These are phyloP conservation scores for Miscanthus sacchariflorus DNA, from an alignment of 202 grass and related monocot species.

Conservation along the genomic window DNA sequence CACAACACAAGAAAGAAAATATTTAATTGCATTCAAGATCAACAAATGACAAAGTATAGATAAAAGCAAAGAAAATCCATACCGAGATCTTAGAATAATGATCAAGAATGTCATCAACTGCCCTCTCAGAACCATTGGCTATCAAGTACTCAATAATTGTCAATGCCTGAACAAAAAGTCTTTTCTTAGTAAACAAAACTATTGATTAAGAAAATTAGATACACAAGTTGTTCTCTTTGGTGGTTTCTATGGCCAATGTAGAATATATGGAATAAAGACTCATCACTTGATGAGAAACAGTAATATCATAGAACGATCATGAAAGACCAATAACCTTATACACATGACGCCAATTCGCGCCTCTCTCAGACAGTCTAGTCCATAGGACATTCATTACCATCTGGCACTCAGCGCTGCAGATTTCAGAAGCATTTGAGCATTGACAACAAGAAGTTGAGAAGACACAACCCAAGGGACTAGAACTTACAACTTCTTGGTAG, in stretches of 20 bases:
- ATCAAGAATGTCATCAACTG: slow-evolving; percentile 94
- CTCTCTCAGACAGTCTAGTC: slow-evolving; percentile 81
- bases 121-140: slow-evolving; percentile 95
- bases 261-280: slow-evolving; percentile 30
- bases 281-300: slow-evolving; percentile 34
- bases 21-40: slow-evolving; percentile 27
- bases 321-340: slow-evolving; percentile 69
- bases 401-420: slow-evolving; percentile 79
- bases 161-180: slow-evolving; percentile 62
- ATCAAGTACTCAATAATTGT: slow-evolving; percentile 98
- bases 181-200: slow-evolving; percentile 44
- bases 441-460: neutral
- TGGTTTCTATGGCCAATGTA: slow-evolving; percentile 10
- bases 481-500: slow-evolving; percentile 93
- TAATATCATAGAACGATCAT: slow-evolving; percentile 26
- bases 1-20: slow-evolving; percentile 39
- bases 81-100: slow-evolving; percentile 95
- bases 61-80: slow-evolving; percentile 41
- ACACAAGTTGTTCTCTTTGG: slow-evolving; percentile 22
- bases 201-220: slow-evolving; percentile 37
- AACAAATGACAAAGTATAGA: slow-evolving; percentile 18
- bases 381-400: slow-evolving; percentile 98
- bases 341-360: slow-evolving; percentile 87
- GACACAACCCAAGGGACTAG: slow-evolving; percentile 1
- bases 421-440: slow-evolving; percentile 42